Conservation (phyloP, 106 monocot species). For the Dioscorea alata region DNA sequence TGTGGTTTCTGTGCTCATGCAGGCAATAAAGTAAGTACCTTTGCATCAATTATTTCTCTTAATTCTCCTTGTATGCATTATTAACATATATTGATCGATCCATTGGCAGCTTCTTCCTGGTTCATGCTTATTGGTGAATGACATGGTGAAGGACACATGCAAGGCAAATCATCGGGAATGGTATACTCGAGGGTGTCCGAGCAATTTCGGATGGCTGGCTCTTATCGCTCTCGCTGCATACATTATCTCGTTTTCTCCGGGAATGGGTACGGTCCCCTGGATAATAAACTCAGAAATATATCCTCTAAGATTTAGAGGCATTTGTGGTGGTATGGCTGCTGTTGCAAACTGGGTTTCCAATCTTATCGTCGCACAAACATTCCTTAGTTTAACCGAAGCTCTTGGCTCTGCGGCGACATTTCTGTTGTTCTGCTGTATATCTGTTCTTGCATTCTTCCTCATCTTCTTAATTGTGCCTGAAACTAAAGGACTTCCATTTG, state of each 20-base stretch:
- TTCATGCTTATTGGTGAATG: slow-evolving; percentile 38
- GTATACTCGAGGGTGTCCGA: slow-evolving; percentile 73
- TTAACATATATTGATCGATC: not conserved
- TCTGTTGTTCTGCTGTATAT: slow-evolving; percentile 44
- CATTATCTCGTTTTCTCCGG: slow-evolving; percentile 72
- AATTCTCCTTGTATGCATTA: not conserved
- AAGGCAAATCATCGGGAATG: slow-evolving; percentile 29
- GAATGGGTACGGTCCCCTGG: slow-evolving; percentile 87
- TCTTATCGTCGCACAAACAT: slow-evolving; percentile 56
- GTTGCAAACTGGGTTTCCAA: slow-evolving; percentile 77
- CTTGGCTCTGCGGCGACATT: slow-evolving; percentile 53
- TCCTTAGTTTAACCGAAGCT: slow-evolving; percentile 54
- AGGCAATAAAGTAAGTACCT: slow-evolving; percentile 30
- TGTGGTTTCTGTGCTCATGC: slow-evolving; percentile 62
- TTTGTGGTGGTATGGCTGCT: slow-evolving; percentile 71
- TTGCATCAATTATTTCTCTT: not conserved
- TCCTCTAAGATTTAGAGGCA: slow-evolving; percentile 47
- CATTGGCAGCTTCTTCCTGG: slow-evolving; percentile 57
- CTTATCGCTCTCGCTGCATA: slow-evolving; percentile 45
- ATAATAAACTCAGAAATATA: slow-evolving; percentile 86
- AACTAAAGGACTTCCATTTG: slow-evolving; percentile 65
- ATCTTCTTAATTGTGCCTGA: slow-evolving; percentile 64
- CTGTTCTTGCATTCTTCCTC: slow-evolving; percentile 31
- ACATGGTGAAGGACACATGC: slow-evolving; percentile 18
- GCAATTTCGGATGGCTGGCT: slow-evolving; percentile 69